Evolutionary conservation across 2,329 filamentous ascomycete genomes (phyloP).

Genomic region (Phyllosticta paracitricarpa): DNA sequence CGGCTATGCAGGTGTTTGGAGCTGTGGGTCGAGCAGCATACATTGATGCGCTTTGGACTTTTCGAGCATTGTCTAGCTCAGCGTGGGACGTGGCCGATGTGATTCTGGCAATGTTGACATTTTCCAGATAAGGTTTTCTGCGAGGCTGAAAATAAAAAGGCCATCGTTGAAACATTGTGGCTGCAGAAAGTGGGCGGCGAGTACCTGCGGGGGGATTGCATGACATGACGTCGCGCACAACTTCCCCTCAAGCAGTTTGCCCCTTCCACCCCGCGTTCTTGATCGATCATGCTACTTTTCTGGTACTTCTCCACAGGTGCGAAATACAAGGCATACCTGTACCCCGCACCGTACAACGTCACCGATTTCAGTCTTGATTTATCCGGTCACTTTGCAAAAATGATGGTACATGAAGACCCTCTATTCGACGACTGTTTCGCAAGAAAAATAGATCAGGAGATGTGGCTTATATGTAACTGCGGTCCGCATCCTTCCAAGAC

Average conservation of each 20-base stretch:
- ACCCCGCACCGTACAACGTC: background rate
- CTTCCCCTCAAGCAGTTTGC: background rate
- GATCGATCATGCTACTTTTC: background rate
- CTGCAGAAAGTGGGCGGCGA: too few relatives aligned
- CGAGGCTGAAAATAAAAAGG: too few relatives aligned
- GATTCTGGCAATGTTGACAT: too few relatives aligned
- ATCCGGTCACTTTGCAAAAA: background rate
- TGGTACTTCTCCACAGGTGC: background rate
- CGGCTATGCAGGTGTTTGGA: background rate
- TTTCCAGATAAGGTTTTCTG: too few relatives aligned
- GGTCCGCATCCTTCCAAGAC: background rate
- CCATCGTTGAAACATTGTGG: too few relatives aligned
- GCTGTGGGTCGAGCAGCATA: background rate
- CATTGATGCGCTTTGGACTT: background rate
- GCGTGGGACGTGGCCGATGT: too few relatives aligned
- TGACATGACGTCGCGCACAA: background rate
- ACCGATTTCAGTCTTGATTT: background rate
- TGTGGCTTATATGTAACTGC: background rate
- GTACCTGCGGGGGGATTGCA: background rate
- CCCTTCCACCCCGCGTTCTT: background rate
- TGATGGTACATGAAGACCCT: background rate
- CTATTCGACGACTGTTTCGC: background rate
- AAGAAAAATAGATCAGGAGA: background rate
- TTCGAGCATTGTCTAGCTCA: background rate
- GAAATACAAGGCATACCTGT: background rate